Evolutionary conservation across 202 grass and related monocot species (phyloP).

Genomic region (Schoenoplectus tabernaemontani): DNA sequence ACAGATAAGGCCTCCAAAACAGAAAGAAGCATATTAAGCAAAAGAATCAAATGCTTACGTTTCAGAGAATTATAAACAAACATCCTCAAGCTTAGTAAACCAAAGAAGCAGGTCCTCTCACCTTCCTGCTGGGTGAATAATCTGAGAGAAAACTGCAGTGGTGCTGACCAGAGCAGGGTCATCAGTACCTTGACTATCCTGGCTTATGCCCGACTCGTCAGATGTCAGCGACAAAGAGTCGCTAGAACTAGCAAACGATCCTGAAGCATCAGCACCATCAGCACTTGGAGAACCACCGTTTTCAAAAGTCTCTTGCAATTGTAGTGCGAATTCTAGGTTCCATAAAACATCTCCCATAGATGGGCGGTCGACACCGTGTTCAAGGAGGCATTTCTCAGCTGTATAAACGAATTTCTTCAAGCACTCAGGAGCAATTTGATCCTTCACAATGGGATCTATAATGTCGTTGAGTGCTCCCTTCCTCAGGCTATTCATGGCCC

Average conservation of each 20-base stretch:
- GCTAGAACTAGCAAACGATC: background rate
- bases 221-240: conserved; percentile 24
- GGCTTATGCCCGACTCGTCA: conserved; percentile 22
- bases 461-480: conserved; percentile 39
- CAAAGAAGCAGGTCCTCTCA: conserved; percentile 17
- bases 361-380: conserved; percentile 56
- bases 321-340: conserved; percentile 84
- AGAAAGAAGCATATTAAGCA: conserved; percentile 3
- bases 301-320: conserved; percentile 59
- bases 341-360: conserved; percentile 85
- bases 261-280: conserved; percentile 4
- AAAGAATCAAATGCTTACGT: conserved; percentile 3
- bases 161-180: conserved; percentile 39
- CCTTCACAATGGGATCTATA: conserved; percentile 50
- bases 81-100: conserved; percentile 1
- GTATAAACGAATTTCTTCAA: conserved; percentile 71
- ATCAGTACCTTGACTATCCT: conserved; percentile 20
- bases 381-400: conserved; percentile 55
- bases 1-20: background rate
- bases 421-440: conserved; percentile 64
- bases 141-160: conserved; percentile 61
- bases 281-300: conserved; percentile 2
- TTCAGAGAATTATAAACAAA: conserved; percentile 14
- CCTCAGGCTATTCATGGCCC: conserved; percentile 45
- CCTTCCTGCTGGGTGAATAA: conserved; percentile 62